Evolutionary conservation across 129 eudicot genomes (phyloP).

Genomic region (Ambrosia artemisiifolia): DNA sequence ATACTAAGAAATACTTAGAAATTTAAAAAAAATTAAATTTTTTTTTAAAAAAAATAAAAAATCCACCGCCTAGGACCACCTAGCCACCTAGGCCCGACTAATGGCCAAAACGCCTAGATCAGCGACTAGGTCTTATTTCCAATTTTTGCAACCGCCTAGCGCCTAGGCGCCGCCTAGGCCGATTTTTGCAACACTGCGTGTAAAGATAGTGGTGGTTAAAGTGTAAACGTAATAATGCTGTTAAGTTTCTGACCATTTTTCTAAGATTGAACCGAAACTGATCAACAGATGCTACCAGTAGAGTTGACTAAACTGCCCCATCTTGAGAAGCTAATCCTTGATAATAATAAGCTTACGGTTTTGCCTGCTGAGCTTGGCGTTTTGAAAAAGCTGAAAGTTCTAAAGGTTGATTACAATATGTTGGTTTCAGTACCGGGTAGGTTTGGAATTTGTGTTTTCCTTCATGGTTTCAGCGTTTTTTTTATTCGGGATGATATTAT

Average conservation of each 20-base stretch:
- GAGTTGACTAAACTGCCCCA: conserved; percentile 81
- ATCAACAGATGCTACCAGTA: conserved; percentile 70
- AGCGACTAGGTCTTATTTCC: too few relatives aligned
- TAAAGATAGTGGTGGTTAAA: not conserved
- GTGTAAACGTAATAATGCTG: conserved; percentile 1
- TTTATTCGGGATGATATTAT: not conserved
- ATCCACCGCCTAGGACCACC: too few relatives aligned
- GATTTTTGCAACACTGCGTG: too few relatives aligned
- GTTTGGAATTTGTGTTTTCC: conserved; percentile 1
- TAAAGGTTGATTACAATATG: conserved; percentile 81
- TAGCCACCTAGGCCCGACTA: too few relatives aligned
- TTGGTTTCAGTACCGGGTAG: conserved; percentile 88
- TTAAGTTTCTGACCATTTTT: not conserved
- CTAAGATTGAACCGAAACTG: conserved; percentile 3
- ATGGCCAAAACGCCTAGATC: too few relatives aligned
- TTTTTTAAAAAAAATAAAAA: too few relatives aligned
- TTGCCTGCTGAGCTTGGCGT: conserved; percentile 93
- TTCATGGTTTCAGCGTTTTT: not conserved
- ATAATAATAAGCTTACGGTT: conserved; percentile 68
- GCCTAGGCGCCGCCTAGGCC: too few relatives aligned
- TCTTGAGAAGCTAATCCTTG: conserved; percentile 90
- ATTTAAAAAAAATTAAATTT: too few relatives aligned
- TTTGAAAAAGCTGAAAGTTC: conserved; percentile 80
- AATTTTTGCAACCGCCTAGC: too few relatives aligned
- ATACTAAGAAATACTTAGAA: too few relatives aligned